phyloP scores from a whole-genome alignment of 345 rosid species.

The Citrus maxima region DNA sequence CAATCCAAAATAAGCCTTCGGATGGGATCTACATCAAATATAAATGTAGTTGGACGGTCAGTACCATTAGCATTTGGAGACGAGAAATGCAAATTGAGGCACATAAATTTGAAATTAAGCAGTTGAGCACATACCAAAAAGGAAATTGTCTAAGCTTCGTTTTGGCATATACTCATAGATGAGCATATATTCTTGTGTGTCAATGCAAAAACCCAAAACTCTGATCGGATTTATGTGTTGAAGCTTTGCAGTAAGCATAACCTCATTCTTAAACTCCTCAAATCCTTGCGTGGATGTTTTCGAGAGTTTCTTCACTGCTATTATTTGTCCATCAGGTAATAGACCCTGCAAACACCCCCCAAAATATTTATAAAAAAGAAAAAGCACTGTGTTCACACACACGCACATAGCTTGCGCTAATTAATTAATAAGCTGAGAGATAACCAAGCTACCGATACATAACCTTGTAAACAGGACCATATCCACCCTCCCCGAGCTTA shows the following conservation, averaged over 20 bases:
- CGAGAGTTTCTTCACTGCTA: conserved; percentile 21
- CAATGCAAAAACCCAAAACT: conserved; percentile 17
- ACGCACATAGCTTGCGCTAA: too few relatives aligned
- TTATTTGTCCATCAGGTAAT: neutral
- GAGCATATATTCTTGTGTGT: conserved; percentile 9
- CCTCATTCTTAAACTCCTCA: conserved; percentile 31
- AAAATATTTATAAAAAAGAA: too few relatives aligned
- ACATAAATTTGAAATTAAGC: too few relatives aligned
- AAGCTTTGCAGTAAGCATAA: conserved; percentile 14
- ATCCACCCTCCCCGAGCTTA: too few relatives aligned
- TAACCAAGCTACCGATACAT: too few relatives aligned
- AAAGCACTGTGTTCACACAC: too few relatives aligned
- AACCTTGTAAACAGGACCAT: too few relatives aligned
- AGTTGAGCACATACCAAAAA: neutral
- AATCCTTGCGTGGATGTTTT: conserved; percentile 12
- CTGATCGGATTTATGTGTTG: conserved; percentile 12
- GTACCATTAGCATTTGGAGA: too few relatives aligned
- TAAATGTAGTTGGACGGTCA: neutral
- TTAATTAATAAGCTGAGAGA: too few relatives aligned
- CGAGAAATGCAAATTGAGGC: too few relatives aligned
- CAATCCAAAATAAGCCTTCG: too few relatives aligned
- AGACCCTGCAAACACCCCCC: neutral
- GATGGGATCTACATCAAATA: too few relatives aligned
- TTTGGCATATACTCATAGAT: conserved; percentile 16
- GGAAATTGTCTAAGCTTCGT: neutral